Percentiles rank a stretch among this genome's conserved stretches.
These are phyloP conservation scores for Fusarium decemcellulare DNA, from an alignment of 2,329 filamentous ascomycete genomes.

Conservation along the genomic window DNA sequence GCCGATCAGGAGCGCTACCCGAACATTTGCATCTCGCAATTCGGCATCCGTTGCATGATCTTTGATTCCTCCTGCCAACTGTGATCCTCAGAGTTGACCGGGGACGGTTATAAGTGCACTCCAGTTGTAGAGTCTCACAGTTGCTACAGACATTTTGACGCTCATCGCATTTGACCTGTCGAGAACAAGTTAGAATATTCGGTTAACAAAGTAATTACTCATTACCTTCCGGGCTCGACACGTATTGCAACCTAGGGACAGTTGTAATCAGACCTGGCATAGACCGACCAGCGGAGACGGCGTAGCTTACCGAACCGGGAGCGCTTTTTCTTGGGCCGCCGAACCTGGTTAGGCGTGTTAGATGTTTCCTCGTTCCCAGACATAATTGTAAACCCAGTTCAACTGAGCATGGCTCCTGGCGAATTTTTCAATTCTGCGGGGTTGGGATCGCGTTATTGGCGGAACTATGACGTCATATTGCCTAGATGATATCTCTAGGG, in stretches of 20 bases:
- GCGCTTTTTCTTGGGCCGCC: slow-evolving; percentile 6
- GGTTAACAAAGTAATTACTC: too few species aligned
- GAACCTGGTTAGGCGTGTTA: background rate
- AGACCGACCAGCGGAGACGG: background rate
- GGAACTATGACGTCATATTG: too few species aligned
- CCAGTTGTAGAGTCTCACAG: slow-evolving; percentile 27
- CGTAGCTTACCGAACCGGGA: slow-evolving; percentile 10
- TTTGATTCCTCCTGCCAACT: slow-evolving; percentile 1
- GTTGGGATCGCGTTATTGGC: too few species aligned
- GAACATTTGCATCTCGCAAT: slow-evolving; percentile 12
- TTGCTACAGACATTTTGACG: slow-evolving; percentile 27
- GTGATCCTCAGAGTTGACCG: background rate
- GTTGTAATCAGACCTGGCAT: background rate
- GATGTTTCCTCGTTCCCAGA: too few species aligned
- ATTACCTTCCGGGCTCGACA: slow-evolving; percentile 5
- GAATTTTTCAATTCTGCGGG: too few species aligned
- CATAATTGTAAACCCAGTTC: too few species aligned
- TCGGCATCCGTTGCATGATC: slow-evolving; percentile 11
- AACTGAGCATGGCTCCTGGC: too few species aligned
- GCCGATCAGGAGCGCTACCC: background rate
- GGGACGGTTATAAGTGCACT: slow-evolving; percentile 9
- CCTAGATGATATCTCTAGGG: too few species aligned
- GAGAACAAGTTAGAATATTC: background rate
- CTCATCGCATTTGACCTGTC: slow-evolving; percentile 39
- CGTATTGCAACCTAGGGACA: background rate